These are phyloP conservation scores for Yamadazyma trypodendri DNA, from an alignment of 1,139 yeast genomes.

Conservation along the genomic window DNA sequence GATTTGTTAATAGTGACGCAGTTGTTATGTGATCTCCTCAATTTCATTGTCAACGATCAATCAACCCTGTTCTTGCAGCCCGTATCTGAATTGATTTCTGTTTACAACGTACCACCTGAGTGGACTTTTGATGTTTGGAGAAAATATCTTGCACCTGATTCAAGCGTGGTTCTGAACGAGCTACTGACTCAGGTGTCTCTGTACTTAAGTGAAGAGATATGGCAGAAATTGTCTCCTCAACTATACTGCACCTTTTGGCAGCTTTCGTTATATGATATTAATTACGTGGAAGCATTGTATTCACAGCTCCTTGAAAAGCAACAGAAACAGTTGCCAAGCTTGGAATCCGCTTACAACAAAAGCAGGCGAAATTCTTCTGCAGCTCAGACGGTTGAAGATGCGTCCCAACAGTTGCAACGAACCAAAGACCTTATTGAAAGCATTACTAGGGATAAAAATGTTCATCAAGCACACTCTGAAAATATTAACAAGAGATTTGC, in stretches of 20 bases:
- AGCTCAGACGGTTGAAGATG: conserved; percentile 24
- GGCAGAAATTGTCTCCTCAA: conserved; percentile 37
- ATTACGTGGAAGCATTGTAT: conserved; percentile 54
- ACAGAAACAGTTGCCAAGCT: conserved; percentile 4
- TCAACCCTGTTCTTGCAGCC: conserved; percentile 44
- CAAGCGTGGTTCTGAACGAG: background rate
- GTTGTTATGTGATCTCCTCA: conserved; percentile 59
- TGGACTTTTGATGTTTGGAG: conserved; percentile 88
- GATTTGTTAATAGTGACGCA: conserved; percentile 66
- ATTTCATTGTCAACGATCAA: conserved; percentile 44
- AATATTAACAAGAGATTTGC: conserved; percentile 15
- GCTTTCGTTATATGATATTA: conserved; percentile 70
- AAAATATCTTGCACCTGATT: conserved; percentile 28
- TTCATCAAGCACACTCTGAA: conserved; percentile 31
- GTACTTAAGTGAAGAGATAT: conserved; percentile 11
- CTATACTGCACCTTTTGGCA: conserved; percentile 73
- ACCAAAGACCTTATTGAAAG: conserved; percentile 23
- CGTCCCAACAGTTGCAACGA: conserved; percentile 28
- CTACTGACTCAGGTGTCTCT: background rate
- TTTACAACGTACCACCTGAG: conserved; percentile 54
- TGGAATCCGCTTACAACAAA: conserved; percentile 34
- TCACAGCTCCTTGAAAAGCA: conserved; percentile 40
- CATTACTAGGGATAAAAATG: conserved; percentile 26
- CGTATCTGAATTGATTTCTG: conserved; percentile 43
- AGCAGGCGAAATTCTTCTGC: conserved; percentile 32